Evolutionary conservation across 2,329 filamentous ascomycete genomes (phyloP).

Genomic region (Sporothrix pallida): DNA sequence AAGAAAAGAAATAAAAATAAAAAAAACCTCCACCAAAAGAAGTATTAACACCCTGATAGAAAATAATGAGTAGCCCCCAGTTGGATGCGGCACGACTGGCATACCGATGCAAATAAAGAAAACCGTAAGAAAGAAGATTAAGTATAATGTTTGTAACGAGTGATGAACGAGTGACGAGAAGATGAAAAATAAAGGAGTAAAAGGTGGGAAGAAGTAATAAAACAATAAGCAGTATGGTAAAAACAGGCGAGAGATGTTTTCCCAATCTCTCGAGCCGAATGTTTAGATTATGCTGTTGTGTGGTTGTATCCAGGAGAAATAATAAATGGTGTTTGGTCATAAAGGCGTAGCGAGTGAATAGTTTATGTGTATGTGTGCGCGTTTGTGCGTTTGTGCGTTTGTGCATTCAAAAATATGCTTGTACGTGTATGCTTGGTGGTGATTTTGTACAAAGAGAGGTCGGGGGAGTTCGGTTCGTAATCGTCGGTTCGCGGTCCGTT

Average conservation of each 20-base stretch:
- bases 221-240: slow-evolving; percentile 9
- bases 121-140: slow-evolving; percentile 1
- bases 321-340: slow-evolving; percentile 22
- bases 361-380: slow-evolving; percentile 12
- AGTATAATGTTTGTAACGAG: neutral
- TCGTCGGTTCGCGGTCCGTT: neutral
- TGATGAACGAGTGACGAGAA: slow-evolving; percentile 8
- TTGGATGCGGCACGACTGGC: slow-evolving; percentile 20
- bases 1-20: neutral
- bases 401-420: neutral
- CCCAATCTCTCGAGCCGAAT: neutral
- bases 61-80: neutral
- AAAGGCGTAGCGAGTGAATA: slow-evolving; percentile 24
- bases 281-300: slow-evolving; percentile 8
- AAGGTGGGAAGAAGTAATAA: slow-evolving; percentile 1
- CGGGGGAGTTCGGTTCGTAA: neutral
- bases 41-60: slow-evolving; percentile 18
- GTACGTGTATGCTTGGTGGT: slow-evolving; percentile 16
- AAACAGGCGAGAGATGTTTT: slow-evolving; percentile 16
- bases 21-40: slow-evolving; percentile 17
- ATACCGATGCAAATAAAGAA: slow-evolving; percentile 8
- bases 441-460: slow-evolving; percentile 2
- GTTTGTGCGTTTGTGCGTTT: slow-evolving; percentile 11
- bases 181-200: neutral
- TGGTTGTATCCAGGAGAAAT: neutral